Evolutionary conservation across 192 early-diverging fungal genomes (phyloP).

Genomic region (Umbelopsis ramanniana): DNA sequence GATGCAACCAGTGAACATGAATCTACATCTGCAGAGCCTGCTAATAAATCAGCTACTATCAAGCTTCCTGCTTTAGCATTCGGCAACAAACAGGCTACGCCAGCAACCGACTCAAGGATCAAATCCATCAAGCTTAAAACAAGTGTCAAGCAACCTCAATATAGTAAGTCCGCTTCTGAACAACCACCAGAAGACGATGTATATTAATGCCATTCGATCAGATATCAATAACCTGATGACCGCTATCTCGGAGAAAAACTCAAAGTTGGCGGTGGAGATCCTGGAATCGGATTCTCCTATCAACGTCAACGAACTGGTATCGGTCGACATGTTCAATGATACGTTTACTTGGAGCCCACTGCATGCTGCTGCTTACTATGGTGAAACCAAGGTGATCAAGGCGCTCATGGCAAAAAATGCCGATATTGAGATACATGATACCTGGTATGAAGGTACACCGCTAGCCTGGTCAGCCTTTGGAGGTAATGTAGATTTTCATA

Average conservation of each 20-base stretch:
- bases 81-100: background rate
- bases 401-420: slow-evolving; percentile 77
- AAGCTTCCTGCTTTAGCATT: slow-evolving; percentile 11
- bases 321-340: slow-evolving; percentile 47
- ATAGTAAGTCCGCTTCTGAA: background rate
- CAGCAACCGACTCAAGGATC: background rate
- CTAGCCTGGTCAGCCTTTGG: slow-evolving; percentile 92
- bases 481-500: slow-evolving; percentile 28
- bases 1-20: background rate
- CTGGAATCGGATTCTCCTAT: slow-evolving; percentile 19
- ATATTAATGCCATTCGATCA: background rate
- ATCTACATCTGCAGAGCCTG: background rate
- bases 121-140: slow-evolving; percentile 15
- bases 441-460: slow-evolving; percentile 82
- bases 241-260: slow-evolving; percentile 24
- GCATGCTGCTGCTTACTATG: slow-evolving; percentile 87
- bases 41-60: slow-evolving; percentile 10
- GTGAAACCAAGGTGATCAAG: slow-evolving; percentile 66
- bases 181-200: too few species aligned
- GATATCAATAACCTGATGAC: slow-evolving; percentile 20
- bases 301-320: slow-evolving; percentile 34
- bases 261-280: slow-evolving; percentile 19
- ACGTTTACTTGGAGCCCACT: slow-evolving; percentile 83
- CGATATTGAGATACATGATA: slow-evolving; percentile 80
- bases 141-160: background rate